Conservation (phyloP, 2,329 filamentous ascomycete species). For the Colletotrichum sp. region DNA sequence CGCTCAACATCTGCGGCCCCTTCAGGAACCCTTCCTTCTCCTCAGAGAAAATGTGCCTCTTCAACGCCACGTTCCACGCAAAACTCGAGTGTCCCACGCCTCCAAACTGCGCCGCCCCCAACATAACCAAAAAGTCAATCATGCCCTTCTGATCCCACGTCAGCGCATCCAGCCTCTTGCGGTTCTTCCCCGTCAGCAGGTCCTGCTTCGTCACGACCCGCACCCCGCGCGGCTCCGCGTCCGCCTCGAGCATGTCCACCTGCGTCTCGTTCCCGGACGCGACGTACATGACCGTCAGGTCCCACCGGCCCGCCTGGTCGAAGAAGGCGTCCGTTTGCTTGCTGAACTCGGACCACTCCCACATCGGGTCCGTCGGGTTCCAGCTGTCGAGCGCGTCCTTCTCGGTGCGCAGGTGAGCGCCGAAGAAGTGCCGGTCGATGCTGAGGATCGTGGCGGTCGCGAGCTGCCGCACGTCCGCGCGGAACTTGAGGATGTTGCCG, state of each 20-base stretch:
- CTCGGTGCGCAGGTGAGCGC: conserved; percentile 34
- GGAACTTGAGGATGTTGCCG: conserved; percentile 35
- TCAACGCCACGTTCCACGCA: conserved; percentile 36
- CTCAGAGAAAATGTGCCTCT: conserved; percentile 25
- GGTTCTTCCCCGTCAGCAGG: conserved; percentile 24
- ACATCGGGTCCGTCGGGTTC: conserved; percentile 28
- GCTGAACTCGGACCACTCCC: conserved; percentile 31
- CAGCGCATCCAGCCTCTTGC: conserved; percentile 24
- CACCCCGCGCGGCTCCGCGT: conserved; percentile 17
- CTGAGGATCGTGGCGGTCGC: conserved; percentile 29
- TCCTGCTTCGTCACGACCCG: conserved; percentile 34
- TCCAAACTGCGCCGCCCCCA: conserved; percentile 34
- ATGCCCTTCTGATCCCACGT: conserved; percentile 36
- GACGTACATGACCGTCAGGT: conserved; percentile 30
- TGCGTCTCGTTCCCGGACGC: conserved; percentile 31
- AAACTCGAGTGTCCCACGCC: conserved; percentile 37
- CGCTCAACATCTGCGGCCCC: neutral
- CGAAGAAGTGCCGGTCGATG: conserved; percentile 28
- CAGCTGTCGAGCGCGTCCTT: conserved; percentile 30
- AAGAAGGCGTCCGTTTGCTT: conserved; percentile 34
- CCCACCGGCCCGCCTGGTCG: conserved; percentile 26
- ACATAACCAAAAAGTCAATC: conserved; percentile 36
- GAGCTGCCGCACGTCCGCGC: conserved; percentile 30
- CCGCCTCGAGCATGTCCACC: conserved; percentile 18
- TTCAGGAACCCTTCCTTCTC: neutral